These are phyloP conservation scores for Coniochaeta sp. DNA, from an alignment of 2,329 filamentous ascomycete species.

Conservation along the genomic window DNA sequence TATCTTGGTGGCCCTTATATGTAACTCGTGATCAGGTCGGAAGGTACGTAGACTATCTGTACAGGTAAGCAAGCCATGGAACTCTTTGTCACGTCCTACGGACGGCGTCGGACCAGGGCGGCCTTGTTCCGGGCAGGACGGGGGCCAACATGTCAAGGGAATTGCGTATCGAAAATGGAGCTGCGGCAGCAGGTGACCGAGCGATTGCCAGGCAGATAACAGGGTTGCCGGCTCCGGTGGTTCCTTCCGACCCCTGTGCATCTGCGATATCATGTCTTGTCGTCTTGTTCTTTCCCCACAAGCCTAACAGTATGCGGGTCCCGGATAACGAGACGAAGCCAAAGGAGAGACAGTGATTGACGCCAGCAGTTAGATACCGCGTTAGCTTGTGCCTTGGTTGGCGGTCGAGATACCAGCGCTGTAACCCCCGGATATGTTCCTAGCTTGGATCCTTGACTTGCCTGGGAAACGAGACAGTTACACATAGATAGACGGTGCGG, in stretches of 20 bases:
- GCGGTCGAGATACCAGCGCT: neutral
- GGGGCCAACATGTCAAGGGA: neutral
- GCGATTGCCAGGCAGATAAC: neutral
- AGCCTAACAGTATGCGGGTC: neutral
- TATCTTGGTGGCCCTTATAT: constrained; percentile 1
- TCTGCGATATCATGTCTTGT: neutral
- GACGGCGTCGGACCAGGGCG: neutral
- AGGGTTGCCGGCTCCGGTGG: constrained; percentile 2
- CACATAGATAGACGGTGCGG: no score
- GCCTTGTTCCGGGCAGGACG: constrained; percentile 1
- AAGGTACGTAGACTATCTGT: neutral
- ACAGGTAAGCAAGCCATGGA: neutral
- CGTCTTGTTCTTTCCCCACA: neutral
- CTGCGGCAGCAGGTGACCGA: constrained; percentile 3
- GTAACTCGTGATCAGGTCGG: constrained; percentile 1
- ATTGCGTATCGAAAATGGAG: constrained; percentile 2
- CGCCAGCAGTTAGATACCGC: neutral
- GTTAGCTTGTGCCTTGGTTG: neutral
- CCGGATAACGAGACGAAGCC: neutral
- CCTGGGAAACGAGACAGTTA: no score
- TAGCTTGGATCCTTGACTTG: no score
- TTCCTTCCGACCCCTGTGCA: constrained; percentile 2
- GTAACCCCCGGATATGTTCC: no score
- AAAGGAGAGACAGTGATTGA: neutral
- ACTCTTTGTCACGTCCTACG: neutral